These are phyloP conservation scores for Aspergillus texensis DNA, from an alignment of 2,329 filamentous ascomycete species.

Conservation along the genomic window DNA sequence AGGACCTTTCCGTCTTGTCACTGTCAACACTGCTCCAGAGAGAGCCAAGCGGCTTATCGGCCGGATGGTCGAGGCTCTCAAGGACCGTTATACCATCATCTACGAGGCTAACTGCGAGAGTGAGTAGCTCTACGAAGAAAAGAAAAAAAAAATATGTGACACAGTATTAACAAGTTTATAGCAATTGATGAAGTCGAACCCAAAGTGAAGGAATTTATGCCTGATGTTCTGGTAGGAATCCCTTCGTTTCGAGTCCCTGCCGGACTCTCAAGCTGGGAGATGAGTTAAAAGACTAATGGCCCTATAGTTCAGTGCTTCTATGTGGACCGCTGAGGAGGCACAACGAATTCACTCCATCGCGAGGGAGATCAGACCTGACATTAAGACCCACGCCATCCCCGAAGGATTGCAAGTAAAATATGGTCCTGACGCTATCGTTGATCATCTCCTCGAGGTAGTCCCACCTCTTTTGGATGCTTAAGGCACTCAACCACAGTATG, in stretches of 20 bases:
- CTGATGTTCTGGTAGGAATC: conserved; percentile 56
- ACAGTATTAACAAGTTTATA: conserved; percentile 17
- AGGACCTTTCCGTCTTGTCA: conserved; percentile 66
- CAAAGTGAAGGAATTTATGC: conserved; percentile 56
- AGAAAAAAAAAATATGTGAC: no score
- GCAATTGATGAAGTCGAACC: conserved; percentile 58
- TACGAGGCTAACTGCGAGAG: conserved; percentile 65
- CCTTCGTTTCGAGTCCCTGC: background rate
- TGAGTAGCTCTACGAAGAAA: conserved; percentile 36
- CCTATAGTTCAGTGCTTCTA: conserved; percentile 62
- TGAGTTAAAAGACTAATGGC: conserved; percentile 9
- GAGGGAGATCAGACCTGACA: conserved; percentile 38
- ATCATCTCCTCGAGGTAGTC: conserved; percentile 46
- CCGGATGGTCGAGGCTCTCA: conserved; percentile 61
- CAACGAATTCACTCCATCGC: conserved; percentile 42
- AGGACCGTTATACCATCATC: conserved; percentile 65
- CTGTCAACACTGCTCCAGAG: conserved; percentile 69
- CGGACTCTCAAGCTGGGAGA: background rate
- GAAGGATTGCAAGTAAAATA: conserved; percentile 46
- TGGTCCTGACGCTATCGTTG: conserved; percentile 47
- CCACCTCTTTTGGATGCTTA: conserved; percentile 40
- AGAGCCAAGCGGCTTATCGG: conserved; percentile 66
- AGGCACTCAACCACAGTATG: background rate
- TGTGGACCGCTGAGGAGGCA: conserved; percentile 54
- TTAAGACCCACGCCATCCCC: conserved; percentile 48